Base-by-base conservation (phyloP, 1,139 yeast species). In the Williopsis jadinii region DNA sequence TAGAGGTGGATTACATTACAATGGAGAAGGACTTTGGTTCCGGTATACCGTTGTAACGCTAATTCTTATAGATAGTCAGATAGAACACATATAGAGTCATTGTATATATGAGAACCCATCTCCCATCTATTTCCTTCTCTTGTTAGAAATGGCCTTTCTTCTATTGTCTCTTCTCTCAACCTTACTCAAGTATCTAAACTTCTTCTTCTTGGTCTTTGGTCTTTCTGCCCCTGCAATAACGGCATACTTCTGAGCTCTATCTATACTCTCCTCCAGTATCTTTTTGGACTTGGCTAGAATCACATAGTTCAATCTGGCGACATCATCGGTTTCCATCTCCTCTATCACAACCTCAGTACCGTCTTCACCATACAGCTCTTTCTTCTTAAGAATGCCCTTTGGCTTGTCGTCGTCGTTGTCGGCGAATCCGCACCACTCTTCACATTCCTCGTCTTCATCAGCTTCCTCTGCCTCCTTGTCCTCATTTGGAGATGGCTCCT, bases 131-230 rank as follows among this genome's bases (percentile, higher is more conserved):
- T 33, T 32, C 52, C 36, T 38, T 41, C 43, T 40, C 43, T 43
- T 43, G 34, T 40, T 40, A 12, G 38, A 13, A 9, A 38, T 55
- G 6, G 67, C 86, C 63, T 84, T 86, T 46, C 75, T 61, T 45
- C 73, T 76, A 52, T 84, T 84, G 28, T 69, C 74, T 55, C 77
- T 77, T 64, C 96, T 74, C 61, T 86, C 95, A 13, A 73, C 69
- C 62, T 85, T 85, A 41, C 92, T 75, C 61, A 87, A 70, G 58
- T 90, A 90, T 63, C 96, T 77, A 58, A 87, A 86, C 71, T 86
- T 87, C 74, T 84, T 85, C 73, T 83, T 83, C 54, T 71, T 70
- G 37, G 55, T 58, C 34, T 54, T 52, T 14, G 58, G 52, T 24
- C 73, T 73, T 44, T 70, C 69, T 13, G 69, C 58, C 10, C 67